Evolutionary conservation across 768 basidiomycete species (phyloP).

Genomic region (Tulasnella sp.): DNA sequence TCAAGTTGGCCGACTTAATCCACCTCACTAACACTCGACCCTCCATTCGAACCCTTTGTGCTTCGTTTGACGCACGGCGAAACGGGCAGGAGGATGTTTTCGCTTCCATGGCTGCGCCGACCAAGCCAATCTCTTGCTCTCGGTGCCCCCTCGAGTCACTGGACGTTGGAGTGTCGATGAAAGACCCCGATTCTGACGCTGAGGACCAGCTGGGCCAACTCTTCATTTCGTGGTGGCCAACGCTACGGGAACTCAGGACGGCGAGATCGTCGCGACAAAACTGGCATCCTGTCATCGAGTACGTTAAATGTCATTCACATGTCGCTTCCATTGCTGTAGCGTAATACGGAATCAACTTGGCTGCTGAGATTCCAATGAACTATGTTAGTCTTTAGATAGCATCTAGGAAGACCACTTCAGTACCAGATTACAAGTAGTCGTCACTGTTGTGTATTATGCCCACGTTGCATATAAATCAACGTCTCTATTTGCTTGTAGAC

Average conservation of each 20-base stretch:
- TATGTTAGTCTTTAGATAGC: too few species aligned
- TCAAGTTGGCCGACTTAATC: not conserved
- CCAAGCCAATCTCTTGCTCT: not conserved
- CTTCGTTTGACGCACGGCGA: not conserved
- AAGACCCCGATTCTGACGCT: not conserved
- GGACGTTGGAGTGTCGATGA: not conserved
- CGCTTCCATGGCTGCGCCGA: not conserved
- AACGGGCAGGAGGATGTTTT: not conserved
- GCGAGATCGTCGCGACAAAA: not conserved
- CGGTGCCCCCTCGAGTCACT: not conserved
- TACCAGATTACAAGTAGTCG: too few species aligned
- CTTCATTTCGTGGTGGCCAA: constrained; percentile 7
- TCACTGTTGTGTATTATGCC: too few species aligned
- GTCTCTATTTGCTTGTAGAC: too few species aligned
- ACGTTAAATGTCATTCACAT: too few species aligned
- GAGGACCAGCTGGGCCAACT: not conserved
- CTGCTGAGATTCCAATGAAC: too few species aligned
- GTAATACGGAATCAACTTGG: too few species aligned
- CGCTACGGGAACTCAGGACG: not conserved
- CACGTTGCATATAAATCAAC: too few species aligned
- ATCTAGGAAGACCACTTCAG: too few species aligned
- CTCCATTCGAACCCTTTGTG: not conserved
- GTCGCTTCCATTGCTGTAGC: too few species aligned
- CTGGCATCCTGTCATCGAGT: not conserved
- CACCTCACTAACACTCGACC: not conserved